phyloP scores from a whole-genome alignment of 495 filamentous ascomycete species.

The Neurospora hispaniola region DNA sequence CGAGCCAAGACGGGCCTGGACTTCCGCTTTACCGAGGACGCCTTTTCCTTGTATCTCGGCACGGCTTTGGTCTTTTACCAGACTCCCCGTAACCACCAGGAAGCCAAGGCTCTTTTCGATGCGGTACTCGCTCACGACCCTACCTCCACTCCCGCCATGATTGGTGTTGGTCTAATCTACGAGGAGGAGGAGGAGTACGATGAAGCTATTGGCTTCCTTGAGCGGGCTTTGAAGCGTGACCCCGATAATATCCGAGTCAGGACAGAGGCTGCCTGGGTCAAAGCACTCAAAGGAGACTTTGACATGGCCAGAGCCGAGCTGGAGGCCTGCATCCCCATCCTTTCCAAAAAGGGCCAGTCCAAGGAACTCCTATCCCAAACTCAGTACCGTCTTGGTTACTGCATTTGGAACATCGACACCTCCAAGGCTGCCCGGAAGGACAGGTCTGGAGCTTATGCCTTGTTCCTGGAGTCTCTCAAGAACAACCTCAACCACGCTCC shows the following conservation, averaged over 20 bases:
- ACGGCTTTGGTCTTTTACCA: constrained; percentile 81
- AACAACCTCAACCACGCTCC: constrained; percentile 84
- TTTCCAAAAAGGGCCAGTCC: constrained; percentile 39
- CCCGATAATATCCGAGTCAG: constrained; percentile 61
- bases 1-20: constrained; percentile 51
- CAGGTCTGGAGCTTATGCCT: constrained; percentile 62
- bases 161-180: constrained; percentile 82
- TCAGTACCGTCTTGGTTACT: constrained; percentile 78
- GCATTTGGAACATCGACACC: constrained; percentile 73
- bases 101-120: constrained; percentile 77
- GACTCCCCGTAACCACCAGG: constrained; percentile 75
- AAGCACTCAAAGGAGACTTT: constrained; percentile 70
- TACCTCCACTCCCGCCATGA: constrained; percentile 64
- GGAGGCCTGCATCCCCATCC: constrained; percentile 51
- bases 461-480: constrained; percentile 75
- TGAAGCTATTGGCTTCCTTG: constrained; percentile 67
- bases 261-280: constrained; percentile 82
- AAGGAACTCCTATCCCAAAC: constrained; percentile 72
- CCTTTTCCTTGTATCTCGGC: constrained; percentile 63
- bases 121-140: constrained; percentile 60
- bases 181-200: constrained; percentile 84
- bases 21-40: constrained; percentile 58
- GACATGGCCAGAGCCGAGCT: constrained; percentile 52
- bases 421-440: constrained; percentile 62
- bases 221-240: constrained; percentile 60